Base-by-base conservation (phyloP, 192 early-diverging fungal species). In the Spizellomyces punctatus region DNA sequence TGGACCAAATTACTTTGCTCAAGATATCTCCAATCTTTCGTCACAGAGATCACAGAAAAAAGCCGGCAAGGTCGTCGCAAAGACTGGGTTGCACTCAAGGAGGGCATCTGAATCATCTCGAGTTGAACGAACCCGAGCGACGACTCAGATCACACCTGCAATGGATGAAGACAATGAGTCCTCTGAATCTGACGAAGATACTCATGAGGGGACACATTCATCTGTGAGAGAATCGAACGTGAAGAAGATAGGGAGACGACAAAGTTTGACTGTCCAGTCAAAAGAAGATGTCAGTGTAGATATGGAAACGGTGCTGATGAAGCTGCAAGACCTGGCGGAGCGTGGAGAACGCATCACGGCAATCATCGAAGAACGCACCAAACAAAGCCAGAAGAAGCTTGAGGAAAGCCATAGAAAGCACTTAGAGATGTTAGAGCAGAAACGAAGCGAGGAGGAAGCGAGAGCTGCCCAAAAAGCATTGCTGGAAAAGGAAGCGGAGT, bases 281-380 rank as follows among this genome's bases (percentile, higher is more conserved):
- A 19, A 54, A n/a, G 50, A 19, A 12, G 50, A 54, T 12, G 50
- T n/a, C 14, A 12, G 50, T 27, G 43, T 64, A 1, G 71, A 72
- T 50, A 19, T 72, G 69, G 66, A 72, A 45, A 58, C 36, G 17
- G 75, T 74, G 36, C 41, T 74, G 52, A 47, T 57, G 59, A 67
- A 68, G 42, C 67, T 71, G 9, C 52, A 59, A 27, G 70, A 76
- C 21, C 45, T 66, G 49, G 68, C 68, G n/a, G 75, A 71, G 54
- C 59, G 62, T n/a, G 70, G 57, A 19, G 52, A 72, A 8, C 0
- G 68, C 17, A 19, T 76, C 44, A 59, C n/a, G 10, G 56, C 5
- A 14, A 21, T 57, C 47, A 58, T 71, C 44, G 75, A 71, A 44
- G 63, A 71, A 49, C 48, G 48, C 43, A 76, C 69, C 48, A 61